A percentile compares a stretch with the other conserved stretches of the same genome.
Conservation (phyloP, 495 filamentous ascomycete genomes). For the Aspergillus wentii region DNA sequence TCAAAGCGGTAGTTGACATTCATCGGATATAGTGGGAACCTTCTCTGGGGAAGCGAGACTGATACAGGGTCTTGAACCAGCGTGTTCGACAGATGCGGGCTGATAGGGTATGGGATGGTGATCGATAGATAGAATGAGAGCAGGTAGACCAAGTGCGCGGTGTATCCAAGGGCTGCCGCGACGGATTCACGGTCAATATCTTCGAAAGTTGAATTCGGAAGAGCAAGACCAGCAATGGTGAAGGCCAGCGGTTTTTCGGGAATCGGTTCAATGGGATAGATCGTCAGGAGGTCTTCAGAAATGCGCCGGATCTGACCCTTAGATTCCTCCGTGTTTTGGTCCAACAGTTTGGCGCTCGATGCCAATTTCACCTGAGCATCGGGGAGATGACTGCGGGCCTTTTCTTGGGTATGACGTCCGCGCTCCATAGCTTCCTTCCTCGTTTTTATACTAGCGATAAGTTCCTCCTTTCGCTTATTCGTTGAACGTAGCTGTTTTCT, state of each 20-base stretch:
- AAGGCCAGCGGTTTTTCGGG: constrained; percentile 62
- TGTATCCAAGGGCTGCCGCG: constrained; percentile 78
- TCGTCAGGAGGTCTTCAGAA: constrained; percentile 69
- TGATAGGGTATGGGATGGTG: constrained; percentile 76
- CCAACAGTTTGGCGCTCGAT: constrained; percentile 47
- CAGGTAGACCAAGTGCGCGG: constrained; percentile 68
- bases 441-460: constrained; percentile 59
- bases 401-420: constrained; percentile 55
- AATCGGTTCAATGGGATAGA: constrained; percentile 75
- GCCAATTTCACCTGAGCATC: constrained; percentile 56
- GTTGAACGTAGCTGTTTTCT: constrained; percentile 57
- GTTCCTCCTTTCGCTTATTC: constrained; percentile 54
- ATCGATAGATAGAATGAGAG: constrained; percentile 79
- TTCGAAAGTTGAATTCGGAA: constrained; percentile 75
- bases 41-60: constrained; percentile 57
- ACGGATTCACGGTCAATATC: constrained; percentile 59
- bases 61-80: constrained; percentile 78
- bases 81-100: constrained; percentile 64
- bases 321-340: constrained; percentile 54
- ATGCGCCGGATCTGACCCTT: constrained; percentile 81
- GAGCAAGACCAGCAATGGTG: constrained; percentile 64
- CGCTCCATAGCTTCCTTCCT: constrained; percentile 61
- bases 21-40: constrained; percentile 76
- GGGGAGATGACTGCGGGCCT: constrained; percentile 38
- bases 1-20: constrained; percentile 83